Conservation (phyloP, 345 rosid species). For the Boechera retrofracta region DNA sequence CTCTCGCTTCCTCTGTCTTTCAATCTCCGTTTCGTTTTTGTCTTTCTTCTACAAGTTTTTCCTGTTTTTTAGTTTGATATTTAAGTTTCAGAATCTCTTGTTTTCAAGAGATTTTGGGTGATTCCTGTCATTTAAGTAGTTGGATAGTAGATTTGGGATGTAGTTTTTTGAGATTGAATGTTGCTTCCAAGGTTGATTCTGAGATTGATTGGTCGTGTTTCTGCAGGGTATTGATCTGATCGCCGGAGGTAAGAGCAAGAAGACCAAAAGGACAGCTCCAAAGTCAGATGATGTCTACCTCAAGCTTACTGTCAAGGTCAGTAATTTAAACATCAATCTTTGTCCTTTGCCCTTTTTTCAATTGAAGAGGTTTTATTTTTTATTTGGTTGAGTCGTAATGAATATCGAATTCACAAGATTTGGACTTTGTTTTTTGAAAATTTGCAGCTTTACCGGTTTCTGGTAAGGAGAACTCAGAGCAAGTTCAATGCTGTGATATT, state of each 20-base stretch:
- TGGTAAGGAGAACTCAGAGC: slow-evolving; percentile 89
- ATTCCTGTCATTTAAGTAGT: background rate
- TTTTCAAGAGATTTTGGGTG: background rate
- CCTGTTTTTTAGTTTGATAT: background rate
- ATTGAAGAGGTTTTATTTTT: background rate
- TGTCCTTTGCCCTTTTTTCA: background rate
- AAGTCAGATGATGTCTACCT: slow-evolving; percentile 95
- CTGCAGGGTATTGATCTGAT: slow-evolving; percentile 87
- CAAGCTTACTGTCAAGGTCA: slow-evolving; percentile 90
- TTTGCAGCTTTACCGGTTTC: slow-evolving; percentile 76
- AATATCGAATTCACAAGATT: background rate
- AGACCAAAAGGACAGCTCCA: slow-evolving; percentile 83
- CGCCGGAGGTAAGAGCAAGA: slow-evolving; percentile 97
- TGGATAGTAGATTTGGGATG: background rate
- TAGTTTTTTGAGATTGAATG: background rate
- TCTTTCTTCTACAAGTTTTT: background rate
- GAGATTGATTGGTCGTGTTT: slow-evolving; percentile 20
- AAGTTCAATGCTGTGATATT: slow-evolving; percentile 89
- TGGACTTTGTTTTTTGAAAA: background rate
- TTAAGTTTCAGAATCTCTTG: background rate
- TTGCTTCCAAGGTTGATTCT: slow-evolving; percentile 1
- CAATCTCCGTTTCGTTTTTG: background rate
- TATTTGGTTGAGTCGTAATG: background rate
- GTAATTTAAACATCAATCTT: background rate
- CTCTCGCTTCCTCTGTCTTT: background rate